Evolutionary conservation across 345 rosid species (phyloP).

Genomic region (Aurinia saxatilis): DNA sequence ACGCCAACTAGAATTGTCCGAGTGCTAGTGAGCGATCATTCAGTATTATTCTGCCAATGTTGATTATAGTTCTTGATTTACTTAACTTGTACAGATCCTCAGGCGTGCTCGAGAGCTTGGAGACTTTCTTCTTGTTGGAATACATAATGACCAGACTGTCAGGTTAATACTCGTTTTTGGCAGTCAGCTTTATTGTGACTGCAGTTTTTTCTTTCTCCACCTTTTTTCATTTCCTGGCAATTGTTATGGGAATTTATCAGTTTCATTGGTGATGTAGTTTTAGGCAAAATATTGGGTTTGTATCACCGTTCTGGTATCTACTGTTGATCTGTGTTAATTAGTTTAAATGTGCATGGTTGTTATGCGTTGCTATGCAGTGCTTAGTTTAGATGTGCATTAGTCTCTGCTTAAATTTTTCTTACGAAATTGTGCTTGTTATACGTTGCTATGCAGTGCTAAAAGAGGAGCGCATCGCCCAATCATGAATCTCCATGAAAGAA

Average conservation of each 20-base stretch:
- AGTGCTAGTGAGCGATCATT: not conserved
- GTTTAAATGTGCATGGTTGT: not conserved
- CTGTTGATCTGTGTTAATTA: not conserved
- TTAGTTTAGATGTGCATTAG: not conserved
- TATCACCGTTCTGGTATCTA: not conserved
- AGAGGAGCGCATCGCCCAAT: conserved; percentile 69
- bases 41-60: not conserved
- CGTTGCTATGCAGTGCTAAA: conserved; percentile 48
- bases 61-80: not conserved
- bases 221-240: not conserved
- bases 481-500: conserved; percentile 91
- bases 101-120: conserved; percentile 87
- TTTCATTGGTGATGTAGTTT: not conserved
- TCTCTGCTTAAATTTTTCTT: not conserved
- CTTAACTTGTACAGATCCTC: conserved; percentile 49
- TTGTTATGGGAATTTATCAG: not conserved
- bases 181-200: not conserved
- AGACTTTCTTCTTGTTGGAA: conserved; percentile 89
- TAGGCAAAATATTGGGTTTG: not conserved
- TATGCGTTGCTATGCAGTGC: conserved; percentile 41
- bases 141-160: conserved; percentile 77
- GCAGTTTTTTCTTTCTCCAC: not conserved
- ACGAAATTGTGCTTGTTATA: conserved; percentile 1
- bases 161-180: conserved; percentile 39
- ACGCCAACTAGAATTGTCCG: not conserved